Conservation (phyloP, 225 moss, liverwort and hornwort genomes). For the Bryum argenteum region DNA sequence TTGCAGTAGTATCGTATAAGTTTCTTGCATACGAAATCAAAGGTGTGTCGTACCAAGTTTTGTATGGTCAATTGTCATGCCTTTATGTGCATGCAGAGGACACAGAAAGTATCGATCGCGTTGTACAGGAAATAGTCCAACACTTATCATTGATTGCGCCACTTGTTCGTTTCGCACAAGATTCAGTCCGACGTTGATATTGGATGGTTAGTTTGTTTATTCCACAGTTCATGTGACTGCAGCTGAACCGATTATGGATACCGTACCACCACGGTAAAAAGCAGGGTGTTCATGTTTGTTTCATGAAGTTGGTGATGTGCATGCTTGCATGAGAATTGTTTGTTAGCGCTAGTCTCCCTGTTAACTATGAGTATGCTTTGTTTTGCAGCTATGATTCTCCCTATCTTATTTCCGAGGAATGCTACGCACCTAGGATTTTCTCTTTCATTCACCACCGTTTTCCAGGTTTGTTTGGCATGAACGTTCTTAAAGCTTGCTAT, state of each 20-base stretch:
- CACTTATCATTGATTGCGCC: background rate
- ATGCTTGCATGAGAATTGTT: background rate
- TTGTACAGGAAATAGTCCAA: background rate
- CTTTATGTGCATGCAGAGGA: background rate
- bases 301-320: background rate
- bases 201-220: background rate
- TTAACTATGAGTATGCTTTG: background rate
- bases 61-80: background rate
- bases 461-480: conserved; percentile 26
- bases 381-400: conserved; percentile 39
- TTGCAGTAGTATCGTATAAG: background rate
- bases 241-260: background rate
- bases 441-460: conserved; percentile 23
- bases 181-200: conserved; percentile 2
- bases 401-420: conserved; percentile 27
- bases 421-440: conserved; percentile 17
- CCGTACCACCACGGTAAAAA: background rate
- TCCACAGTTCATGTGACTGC: background rate
- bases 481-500: background rate
- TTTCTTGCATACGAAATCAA: background rate
- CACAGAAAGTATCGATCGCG: too few species aligned
- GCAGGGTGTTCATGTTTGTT: background rate
- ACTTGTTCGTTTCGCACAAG: background rate
- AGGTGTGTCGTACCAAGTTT: too few species aligned
- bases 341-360: background rate